Evolutionary conservation across 805 yeast genomes (phyloP).

Genomic region (fission yeast (Schizosaccharomyces pombe)): DNA sequence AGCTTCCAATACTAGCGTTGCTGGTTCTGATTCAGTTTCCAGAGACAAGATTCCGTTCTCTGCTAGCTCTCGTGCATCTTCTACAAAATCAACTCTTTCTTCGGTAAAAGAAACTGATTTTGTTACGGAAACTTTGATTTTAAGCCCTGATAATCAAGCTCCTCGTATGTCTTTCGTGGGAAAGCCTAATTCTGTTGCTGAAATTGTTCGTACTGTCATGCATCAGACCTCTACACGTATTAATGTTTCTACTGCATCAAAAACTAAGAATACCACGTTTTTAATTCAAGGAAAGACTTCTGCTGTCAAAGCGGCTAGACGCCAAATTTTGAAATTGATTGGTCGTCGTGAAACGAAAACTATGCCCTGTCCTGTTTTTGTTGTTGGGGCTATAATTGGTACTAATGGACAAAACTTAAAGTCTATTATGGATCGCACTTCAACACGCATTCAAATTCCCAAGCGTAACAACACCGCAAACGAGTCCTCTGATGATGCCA

Average conservation of each 20-base stretch:
- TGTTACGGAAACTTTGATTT: background rate
- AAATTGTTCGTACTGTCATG: slow-evolving; percentile 21
- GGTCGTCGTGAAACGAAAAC: slow-evolving; percentile 25
- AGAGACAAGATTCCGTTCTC: background rate
- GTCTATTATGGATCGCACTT: slow-evolving; percentile 48
- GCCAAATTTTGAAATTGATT: slow-evolving; percentile 50
- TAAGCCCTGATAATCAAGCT: background rate
- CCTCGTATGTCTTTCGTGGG: background rate
- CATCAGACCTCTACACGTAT: slow-evolving; percentile 38
- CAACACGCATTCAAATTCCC: slow-evolving; percentile 49
- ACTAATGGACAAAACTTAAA: slow-evolving; percentile 61
- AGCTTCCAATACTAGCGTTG: background rate
- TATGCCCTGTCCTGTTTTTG: slow-evolving; percentile 49
- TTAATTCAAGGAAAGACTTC: slow-evolving; percentile 53
- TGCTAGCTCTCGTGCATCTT: slow-evolving; percentile 1
- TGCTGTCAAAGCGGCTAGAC: slow-evolving; percentile 44
- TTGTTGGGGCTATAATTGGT: slow-evolving; percentile 65
- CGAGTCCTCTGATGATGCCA: slow-evolving; percentile 6
- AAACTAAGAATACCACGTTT: slow-evolving; percentile 58
- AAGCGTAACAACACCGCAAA: slow-evolving; percentile 5
- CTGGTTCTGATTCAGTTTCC: background rate
- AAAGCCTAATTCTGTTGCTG: slow-evolving; percentile 3
- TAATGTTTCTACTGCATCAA: slow-evolving; percentile 61
- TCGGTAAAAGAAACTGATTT: slow-evolving; percentile 3
- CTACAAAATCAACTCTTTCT: slow-evolving; percentile 2